A percentile compares a stretch with the other conserved stretches of the same genome.
phyloP scores from a whole-genome alignment of 116 monocot species.

The Cymodocea nodosa region DNA sequence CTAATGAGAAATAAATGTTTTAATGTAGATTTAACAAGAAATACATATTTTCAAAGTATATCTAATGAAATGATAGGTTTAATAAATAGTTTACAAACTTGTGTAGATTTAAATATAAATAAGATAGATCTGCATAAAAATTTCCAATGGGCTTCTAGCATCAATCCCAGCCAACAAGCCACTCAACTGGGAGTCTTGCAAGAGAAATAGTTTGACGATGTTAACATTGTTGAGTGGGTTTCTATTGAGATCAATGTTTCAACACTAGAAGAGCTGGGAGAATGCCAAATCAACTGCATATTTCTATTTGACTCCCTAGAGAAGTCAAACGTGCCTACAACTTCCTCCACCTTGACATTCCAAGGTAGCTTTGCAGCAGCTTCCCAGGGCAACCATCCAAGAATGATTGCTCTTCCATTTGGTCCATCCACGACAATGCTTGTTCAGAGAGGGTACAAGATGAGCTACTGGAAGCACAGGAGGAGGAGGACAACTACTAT shows the following conservation, averaged over 20 bases:
- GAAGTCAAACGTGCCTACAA: slow-evolving; percentile 30
- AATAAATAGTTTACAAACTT: too few relatives aligned
- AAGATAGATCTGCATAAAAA: too few relatives aligned
- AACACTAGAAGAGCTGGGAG: background rate
- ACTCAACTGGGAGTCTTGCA: too few relatives aligned
- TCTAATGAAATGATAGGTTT: too few relatives aligned
- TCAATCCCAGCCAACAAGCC: slow-evolving; percentile 81
- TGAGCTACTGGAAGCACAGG: too few relatives aligned
- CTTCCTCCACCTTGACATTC: slow-evolving; percentile 23
- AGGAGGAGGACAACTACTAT: too few relatives aligned
- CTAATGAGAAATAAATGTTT: too few relatives aligned
- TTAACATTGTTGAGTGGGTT: background rate
- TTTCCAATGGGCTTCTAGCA: slow-evolving; percentile 45
- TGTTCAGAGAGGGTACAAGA: slow-evolving; percentile 8
- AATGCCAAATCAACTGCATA: slow-evolving; percentile 47
- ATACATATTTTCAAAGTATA: too few relatives aligned
- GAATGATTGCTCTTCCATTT: slow-evolving; percentile 31
- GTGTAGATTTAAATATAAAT: too few relatives aligned
- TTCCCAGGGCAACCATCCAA: slow-evolving; percentile 12
- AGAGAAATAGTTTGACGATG: too few relatives aligned
- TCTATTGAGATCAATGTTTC: too few relatives aligned
- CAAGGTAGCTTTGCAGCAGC: slow-evolving; percentile 25
- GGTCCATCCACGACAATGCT: slow-evolving; percentile 59
- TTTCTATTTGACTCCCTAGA: slow-evolving; percentile 69
- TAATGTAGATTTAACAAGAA: too few relatives aligned